Evolutionary conservation across 228 moss, liverwort and hornwort genomes (phyloP).

Genomic region (Sphagnum fallax): DNA sequence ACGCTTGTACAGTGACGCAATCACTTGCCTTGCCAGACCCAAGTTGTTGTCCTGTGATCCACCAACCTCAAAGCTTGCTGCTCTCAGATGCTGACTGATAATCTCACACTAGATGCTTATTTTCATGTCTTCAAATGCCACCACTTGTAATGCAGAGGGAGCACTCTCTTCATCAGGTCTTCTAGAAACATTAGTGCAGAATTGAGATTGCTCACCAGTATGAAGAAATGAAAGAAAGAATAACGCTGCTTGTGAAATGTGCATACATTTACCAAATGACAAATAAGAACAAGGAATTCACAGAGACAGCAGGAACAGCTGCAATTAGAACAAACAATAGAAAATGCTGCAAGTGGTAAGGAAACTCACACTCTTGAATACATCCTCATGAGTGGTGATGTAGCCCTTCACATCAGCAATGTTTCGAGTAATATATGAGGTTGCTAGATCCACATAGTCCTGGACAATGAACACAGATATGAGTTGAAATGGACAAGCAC

Average conservation of each 20-base stretch:
- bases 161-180: too few species aligned
- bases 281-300: too few species aligned
- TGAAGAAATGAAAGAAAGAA: too few species aligned
- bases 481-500: not conserved
- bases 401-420: constrained; percentile 82
- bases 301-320: not conserved
- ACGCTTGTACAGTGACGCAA: constrained; percentile 89
- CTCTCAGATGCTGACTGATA: not conserved
- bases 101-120: too few species aligned
- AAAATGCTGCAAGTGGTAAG: not conserved
- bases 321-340: not conserved
- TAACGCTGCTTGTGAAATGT: too few species aligned
- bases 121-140: too few species aligned
- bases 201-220: too few species aligned
- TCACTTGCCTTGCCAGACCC: constrained; percentile 97
- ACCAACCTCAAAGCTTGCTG: not conserved
- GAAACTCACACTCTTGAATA: constrained; percentile 72
- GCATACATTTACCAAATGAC: too few species aligned
- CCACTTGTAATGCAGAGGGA: too few species aligned
- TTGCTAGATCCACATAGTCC: constrained; percentile 94
- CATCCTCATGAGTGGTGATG: constrained; percentile 78
- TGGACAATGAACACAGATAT: constrained; percentile 16
- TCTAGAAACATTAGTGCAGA: too few species aligned
- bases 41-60: constrained; percentile 88
- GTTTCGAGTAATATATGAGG: constrained; percentile 68